Evolutionary conservation across 1,284 basidiomycete genomes (phyloP).

Genomic region (Bothia castanella): DNA sequence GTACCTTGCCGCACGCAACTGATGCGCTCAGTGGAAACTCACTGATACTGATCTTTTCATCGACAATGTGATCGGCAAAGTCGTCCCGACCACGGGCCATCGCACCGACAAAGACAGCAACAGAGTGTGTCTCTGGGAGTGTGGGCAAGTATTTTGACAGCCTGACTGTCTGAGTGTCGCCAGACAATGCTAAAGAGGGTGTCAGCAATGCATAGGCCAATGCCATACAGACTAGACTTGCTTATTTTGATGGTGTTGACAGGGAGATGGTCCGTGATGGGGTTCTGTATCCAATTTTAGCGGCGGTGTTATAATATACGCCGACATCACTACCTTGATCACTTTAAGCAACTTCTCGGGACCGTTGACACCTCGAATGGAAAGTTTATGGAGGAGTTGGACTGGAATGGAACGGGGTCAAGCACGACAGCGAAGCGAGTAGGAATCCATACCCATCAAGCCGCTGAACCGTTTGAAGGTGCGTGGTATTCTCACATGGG

Average conservation of each 20-base stretch:
- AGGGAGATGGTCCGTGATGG: constrained; percentile 93
- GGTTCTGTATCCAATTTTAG: constrained; percentile 59
- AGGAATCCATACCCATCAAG: constrained; percentile 79
- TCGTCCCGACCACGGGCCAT: constrained; percentile 96
- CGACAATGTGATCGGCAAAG: constrained; percentile 95
- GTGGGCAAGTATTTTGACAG: constrained; percentile 81
- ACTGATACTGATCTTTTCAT: constrained; percentile 96
- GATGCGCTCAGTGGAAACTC: constrained; percentile 93
- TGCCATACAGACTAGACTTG: constrained; percentile 40
- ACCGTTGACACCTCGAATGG: constrained; percentile 93
- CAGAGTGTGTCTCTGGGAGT: constrained; percentile 80
- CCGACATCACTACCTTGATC: constrained; percentile 65
- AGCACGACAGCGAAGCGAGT: background rate
- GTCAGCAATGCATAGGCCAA: constrained; percentile 16
- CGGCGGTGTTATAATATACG: background rate
- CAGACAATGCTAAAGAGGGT: constrained; percentile 71
- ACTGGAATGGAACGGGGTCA: constrained; percentile 49
- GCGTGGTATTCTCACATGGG: constrained; percentile 93
- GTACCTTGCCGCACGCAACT: constrained; percentile 93
- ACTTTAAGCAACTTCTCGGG: constrained; percentile 96
- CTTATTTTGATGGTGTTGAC: constrained; percentile 95
- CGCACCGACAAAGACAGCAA: constrained; percentile 96
- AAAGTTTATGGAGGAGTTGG: constrained; percentile 94
- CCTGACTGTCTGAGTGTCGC: constrained; percentile 82
- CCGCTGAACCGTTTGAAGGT: constrained; percentile 99